Base-by-base conservation (phyloP, 768 basidiomycete species). In the Phaeotremella fagi region DNA sequence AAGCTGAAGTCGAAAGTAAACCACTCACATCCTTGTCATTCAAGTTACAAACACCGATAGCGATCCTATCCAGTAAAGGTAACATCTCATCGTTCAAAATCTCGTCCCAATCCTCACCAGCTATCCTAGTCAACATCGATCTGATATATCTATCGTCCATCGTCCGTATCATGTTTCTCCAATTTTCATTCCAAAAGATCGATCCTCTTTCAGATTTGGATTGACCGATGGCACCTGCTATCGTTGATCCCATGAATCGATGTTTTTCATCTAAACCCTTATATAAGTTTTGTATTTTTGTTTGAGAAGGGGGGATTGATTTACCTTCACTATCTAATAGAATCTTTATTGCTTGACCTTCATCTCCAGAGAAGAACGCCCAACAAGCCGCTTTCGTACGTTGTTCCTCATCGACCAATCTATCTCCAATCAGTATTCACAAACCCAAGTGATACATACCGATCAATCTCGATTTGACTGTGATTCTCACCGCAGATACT, bases 131-230 rank as follows among this genome's bases (percentile, higher is more conserved):
- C 15, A 74, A 49, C 15, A 74, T 63, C 2, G 69, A 63, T 31
- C 73, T 60, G 7, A 74, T 54, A 43, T 71, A 74, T 1, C 69
- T 67, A 46, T 74, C 73, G 45, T 69, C 67, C 24, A 71, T 52
- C 3, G 60, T 51, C 33, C 60, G 59, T 6, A 67, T 59, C 35
- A 69, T 36, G 2, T 57, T 55, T 14, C 42, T 55, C 71, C 73
- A 66, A 52, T 71, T 61, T 2, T 52, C 63, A 47, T 57, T 53
- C 50, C 59, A 66, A 52, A 63, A 66, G 25, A 43, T 57, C 24
- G 54, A 65, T 42, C 45, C 64, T 23, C 57, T 35, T 2, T 49
- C 55, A 20, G 62, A 36, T 28, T 56, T 57, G 15, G 60, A 57
- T 45, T 65, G 59, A 1, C 57, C 37, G 51, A 61, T 52, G 45